Conservation (phyloP, 768 basidiomycete species). For the Kwoniella sp. region DNA sequence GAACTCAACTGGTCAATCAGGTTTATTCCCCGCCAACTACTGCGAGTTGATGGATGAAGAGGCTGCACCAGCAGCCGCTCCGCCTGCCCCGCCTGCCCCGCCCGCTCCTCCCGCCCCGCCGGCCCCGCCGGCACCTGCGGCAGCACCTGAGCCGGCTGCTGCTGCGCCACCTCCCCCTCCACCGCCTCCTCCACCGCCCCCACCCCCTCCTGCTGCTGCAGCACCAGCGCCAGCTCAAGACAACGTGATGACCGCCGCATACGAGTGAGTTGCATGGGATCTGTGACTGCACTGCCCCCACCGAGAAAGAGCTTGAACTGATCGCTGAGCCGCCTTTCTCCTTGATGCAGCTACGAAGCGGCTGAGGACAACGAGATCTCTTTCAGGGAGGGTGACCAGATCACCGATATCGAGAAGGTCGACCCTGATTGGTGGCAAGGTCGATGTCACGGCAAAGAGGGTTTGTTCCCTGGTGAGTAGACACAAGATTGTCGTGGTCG, state of each 20-base stretch:
- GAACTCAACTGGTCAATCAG: conserved; percentile 69
- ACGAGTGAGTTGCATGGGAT: conserved; percentile 63
- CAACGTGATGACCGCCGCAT: conserved; percentile 52
- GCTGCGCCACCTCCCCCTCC: conserved; percentile 58
- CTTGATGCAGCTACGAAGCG: conserved; percentile 71
- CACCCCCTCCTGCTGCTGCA: conserved; percentile 57
- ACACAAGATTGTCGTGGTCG: no score
- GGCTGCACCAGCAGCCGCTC: conserved; percentile 57
- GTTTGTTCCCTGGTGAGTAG: conserved; percentile 54
- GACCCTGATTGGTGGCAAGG: conserved; percentile 52
- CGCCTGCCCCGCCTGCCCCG: conserved; percentile 57
- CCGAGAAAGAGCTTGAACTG: no score
- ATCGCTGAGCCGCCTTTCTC: conserved; percentile 8
- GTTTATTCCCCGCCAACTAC: conserved; percentile 91
- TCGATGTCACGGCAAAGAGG: conserved; percentile 40
- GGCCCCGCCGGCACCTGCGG: conserved; percentile 60
- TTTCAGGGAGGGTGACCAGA: conserved; percentile 79
- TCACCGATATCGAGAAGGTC: conserved; percentile 74
- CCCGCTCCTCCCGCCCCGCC: conserved; percentile 59
- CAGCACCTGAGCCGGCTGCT: conserved; percentile 56
- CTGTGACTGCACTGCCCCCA: conserved; percentile 56
- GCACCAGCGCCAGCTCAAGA: conserved; percentile 56
- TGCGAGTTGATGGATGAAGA: conserved; percentile 67
- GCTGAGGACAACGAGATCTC: conserved; percentile 87
- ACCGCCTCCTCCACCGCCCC: conserved; percentile 55